phyloP scores from a whole-genome alignment of 768 basidiomycete genomes.

The Mycena belliarum region DNA sequence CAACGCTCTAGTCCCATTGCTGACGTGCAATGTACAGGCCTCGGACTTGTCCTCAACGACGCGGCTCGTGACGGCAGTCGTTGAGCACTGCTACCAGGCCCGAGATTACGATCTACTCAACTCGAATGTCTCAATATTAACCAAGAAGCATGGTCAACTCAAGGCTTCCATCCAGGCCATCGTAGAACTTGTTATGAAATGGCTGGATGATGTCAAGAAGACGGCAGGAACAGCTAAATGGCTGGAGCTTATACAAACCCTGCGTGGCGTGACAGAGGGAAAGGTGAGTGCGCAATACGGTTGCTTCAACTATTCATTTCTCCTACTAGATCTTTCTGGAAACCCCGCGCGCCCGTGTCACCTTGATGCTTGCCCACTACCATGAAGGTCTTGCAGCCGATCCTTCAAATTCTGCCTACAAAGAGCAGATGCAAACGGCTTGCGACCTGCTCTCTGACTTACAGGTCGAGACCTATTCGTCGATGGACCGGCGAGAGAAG shows the following conservation, averaged over 20 bases:
- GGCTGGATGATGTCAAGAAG: slow-evolving; percentile 76
- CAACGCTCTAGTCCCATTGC: not conserved
- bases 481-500: slow-evolving; percentile 97
- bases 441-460: slow-evolving; percentile 92
- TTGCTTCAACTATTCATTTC: not conserved
- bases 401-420: slow-evolving; percentile 45
- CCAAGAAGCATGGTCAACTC: slow-evolving; percentile 97
- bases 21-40: slow-evolving; percentile 53
- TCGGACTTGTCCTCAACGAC: slow-evolving; percentile 93
- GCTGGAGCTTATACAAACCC: slow-evolving; percentile 86
- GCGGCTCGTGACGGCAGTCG: slow-evolving; percentile 73
- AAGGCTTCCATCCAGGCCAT: slow-evolving; percentile 89
- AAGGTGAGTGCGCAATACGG: slow-evolving; percentile 61
- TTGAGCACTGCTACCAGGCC: slow-evolving; percentile 71
- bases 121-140: slow-evolving; percentile 62
- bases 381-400: slow-evolving; percentile 70
- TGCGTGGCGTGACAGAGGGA: slow-evolving; percentile 92
- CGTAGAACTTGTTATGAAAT: slow-evolving; percentile 82
- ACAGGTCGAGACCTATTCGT: slow-evolving; percentile 98
- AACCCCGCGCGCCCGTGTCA: slow-evolving; percentile 93
- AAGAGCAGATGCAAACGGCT: slow-evolving; percentile 79
- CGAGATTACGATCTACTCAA: slow-evolving; percentile 73
- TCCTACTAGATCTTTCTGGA: slow-evolving; percentile 76
- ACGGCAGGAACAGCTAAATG: slow-evolving; percentile 71
- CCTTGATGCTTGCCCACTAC: slow-evolving; percentile 80